Evolutionary conservation across 768 basidiomycete genomes (phyloP).

Genomic region (Guyanaporus albipodus): DNA sequence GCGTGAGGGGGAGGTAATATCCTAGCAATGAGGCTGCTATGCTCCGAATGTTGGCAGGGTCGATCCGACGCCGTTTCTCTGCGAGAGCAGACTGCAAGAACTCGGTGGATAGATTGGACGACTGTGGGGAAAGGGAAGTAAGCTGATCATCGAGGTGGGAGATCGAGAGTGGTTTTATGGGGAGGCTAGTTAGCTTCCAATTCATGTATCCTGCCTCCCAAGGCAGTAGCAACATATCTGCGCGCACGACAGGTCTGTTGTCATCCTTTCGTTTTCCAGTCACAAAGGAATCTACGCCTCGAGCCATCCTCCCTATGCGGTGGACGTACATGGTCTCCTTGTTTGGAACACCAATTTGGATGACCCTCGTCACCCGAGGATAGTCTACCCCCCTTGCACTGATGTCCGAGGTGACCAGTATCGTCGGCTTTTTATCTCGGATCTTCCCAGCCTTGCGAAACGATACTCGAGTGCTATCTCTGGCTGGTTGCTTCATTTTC

Average conservation of each 20-base stretch:
- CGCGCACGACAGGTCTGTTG: constrained; percentile 35
- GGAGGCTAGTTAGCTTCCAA: constrained; percentile 59
- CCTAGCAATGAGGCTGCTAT: constrained; percentile 68
- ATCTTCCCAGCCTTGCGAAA: constrained; percentile 9
- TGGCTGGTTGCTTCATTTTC: constrained; percentile 40
- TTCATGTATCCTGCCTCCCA: constrained; percentile 73
- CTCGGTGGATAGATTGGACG: constrained; percentile 14
- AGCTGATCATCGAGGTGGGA: constrained; percentile 11
- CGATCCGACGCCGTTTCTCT: constrained; percentile 35
- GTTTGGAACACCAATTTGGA: constrained; percentile 83
- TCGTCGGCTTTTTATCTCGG: constrained; percentile 39
- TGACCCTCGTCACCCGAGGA: constrained; percentile 81
- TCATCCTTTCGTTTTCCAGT: not conserved
- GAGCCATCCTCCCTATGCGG: constrained; percentile 81
- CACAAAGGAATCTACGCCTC: constrained; percentile 52
- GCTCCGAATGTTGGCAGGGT: constrained; percentile 51
- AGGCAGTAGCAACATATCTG: constrained; percentile 75
- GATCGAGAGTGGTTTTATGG: constrained; percentile 56
- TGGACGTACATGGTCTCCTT: constrained; percentile 75
- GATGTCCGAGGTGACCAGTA: constrained; percentile 84
- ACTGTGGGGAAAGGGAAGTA: constrained; percentile 9
- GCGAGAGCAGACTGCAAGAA: constrained; percentile 27
- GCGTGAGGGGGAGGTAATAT: constrained; percentile 56
- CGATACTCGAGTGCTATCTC: constrained; percentile 24
- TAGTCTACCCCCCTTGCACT: constrained; percentile 90